These are phyloP conservation scores for Malus domestica DNA, from an alignment of 306 rosid species.

Conservation along the genomic window ASM211411v1 NC_041792.1:22138407-22138906, in stretches of 20 bases:
- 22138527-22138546: neutral
- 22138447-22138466: too few relatives aligned
- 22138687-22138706: neutral
- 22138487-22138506: neutral
- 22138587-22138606: neutral
- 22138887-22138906: too few relatives aligned
- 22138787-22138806: too few relatives aligned
- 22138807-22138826: too few relatives aligned
- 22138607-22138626: neutral
- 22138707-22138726: neutral
- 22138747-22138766: conserved; percentile 11
- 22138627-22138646: neutral
- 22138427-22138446: too few relatives aligned
- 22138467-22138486: too few relatives aligned
- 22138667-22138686: neutral
- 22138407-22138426: neutral
- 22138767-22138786: neutral
- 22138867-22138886: too few relatives aligned
- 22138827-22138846: too few relatives aligned
- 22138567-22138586: neutral
- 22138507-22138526: neutral
- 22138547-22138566: neutral
- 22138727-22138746: neutral
- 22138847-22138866: too few relatives aligned
- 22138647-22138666: neutral